Conservation (phyloP, 2,329 filamentous ascomycete genomes). For the Microdochium bolleyi region DNA sequence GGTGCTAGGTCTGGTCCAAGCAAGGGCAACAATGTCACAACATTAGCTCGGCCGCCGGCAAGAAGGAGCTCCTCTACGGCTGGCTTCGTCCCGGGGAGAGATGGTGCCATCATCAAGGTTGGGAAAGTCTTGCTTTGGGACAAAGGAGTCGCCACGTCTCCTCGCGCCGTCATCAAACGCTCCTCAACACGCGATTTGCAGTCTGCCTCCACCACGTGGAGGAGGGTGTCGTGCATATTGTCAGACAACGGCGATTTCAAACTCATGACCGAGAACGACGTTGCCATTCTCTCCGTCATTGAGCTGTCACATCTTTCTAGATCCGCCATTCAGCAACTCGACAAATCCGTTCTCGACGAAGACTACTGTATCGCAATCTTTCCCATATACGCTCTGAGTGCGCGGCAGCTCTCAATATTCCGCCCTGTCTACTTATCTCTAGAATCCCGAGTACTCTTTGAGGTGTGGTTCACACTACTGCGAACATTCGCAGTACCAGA, state of each 20-base stretch:
- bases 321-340: constrained; percentile 82
- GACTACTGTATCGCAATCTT: constrained; percentile 95
- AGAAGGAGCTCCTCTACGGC: constrained; percentile 27
- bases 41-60: constrained; percentile 31
- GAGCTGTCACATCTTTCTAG: constrained; percentile 84
- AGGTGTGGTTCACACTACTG: constrained; percentile 92
- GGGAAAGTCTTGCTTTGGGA: constrained; percentile 91
- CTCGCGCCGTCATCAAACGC: constrained; percentile 46
- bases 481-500: constrained; percentile 89
- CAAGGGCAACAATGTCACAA: constrained; percentile 24
- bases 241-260: constrained; percentile 94
- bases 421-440: constrained; percentile 85
- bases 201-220: constrained; percentile 60
- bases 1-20: constrained; percentile 44
- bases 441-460: constrained; percentile 83
- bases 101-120: constrained; percentile 86
- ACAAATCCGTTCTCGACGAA: constrained; percentile 83
- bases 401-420: constrained; percentile 66
- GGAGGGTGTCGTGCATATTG: constrained; percentile 82
- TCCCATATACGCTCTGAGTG: constrained; percentile 75
- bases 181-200: constrained; percentile 50
- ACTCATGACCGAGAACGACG: constrained; percentile 78
- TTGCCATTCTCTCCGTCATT: constrained; percentile 70
- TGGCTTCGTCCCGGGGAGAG: constrained; percentile 39
- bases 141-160: constrained; percentile 53